phyloP scores from a whole-genome alignment of 2,329 filamentous ascomycete species.

The Biscogniauxia mediterranea region DNA sequence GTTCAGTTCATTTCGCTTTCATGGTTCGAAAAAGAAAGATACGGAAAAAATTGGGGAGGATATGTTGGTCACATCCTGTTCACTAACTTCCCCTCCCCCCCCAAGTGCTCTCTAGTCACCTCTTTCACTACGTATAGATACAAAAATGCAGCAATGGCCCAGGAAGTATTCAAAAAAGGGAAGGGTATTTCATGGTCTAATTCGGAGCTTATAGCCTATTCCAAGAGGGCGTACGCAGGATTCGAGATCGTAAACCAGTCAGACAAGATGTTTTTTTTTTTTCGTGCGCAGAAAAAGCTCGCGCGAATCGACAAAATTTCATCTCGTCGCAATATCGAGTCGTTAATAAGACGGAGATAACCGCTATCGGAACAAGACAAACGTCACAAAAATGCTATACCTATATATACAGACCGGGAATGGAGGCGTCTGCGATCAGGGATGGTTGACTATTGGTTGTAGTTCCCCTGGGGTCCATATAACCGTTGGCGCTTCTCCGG shows the following conservation, averaged over 20 bases:
- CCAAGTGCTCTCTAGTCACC: conserved; percentile 1
- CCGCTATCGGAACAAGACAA: conserved; percentile 1
- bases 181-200: conserved; percentile 22
- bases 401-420: conserved; percentile 29
- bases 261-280: conserved; percentile 8
- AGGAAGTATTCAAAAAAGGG: conserved; percentile 14
- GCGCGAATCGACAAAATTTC: conserved; percentile 6
- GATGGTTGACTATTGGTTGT: conserved; percentile 33
- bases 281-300: conserved; percentile 7
- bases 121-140: conserved; percentile 14
- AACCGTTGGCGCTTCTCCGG: conserved; percentile 54
- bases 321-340: conserved; percentile 7
- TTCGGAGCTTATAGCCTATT: conserved; percentile 13
- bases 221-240: conserved; percentile 10
- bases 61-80: neutral
- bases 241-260: conserved; percentile 7
- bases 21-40: neutral
- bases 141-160: conserved; percentile 9
- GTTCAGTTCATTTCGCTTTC: neutral
- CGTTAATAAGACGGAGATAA: conserved; percentile 4
- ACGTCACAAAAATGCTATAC: conserved; percentile 6
- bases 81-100: neutral
- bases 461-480: conserved; percentile 43
- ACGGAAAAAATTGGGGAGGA: neutral
- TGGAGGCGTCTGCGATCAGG: conserved; percentile 10